Evolutionary conservation across 1,139 yeast genomes (phyloP).

Genomic region (Yamadazyma triangularis): DNA sequence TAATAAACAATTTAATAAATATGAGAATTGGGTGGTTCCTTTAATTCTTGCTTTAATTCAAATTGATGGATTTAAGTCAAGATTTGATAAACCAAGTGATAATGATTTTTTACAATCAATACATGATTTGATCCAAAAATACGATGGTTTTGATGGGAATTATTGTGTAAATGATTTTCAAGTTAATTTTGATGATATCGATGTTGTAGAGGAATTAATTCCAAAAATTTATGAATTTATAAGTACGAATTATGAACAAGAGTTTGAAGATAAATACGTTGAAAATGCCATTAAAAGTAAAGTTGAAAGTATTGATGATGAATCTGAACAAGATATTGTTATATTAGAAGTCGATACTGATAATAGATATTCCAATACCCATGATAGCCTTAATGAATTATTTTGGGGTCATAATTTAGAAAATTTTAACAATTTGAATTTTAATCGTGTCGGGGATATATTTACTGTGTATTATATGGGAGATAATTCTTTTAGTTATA

Average conservation of each 20-base stretch:
- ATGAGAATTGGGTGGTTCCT: conserved; percentile 7
- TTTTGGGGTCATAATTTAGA: conserved; percentile 37
- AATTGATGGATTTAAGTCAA: conserved; percentile 15
- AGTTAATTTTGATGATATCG: conserved; percentile 15
- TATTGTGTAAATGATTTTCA: conserved; percentile 14
- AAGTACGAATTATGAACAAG: conserved; percentile 9
- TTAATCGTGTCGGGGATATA: conserved; percentile 25
- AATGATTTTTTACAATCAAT: conserved; percentile 3
- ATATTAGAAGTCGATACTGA: conserved; percentile 36
- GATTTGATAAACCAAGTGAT: conserved; percentile 5
- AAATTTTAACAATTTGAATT: conserved; percentile 24
- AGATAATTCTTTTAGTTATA: conserved; percentile 17
- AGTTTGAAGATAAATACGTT: conserved; percentile 10
- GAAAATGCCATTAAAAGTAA: conserved; percentile 8
- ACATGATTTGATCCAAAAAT: conserved; percentile 3
- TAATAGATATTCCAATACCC: conserved; percentile 20
- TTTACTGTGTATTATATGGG: conserved; percentile 31
- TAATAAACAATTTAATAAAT: conserved; percentile 3
- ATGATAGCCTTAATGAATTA: conserved; percentile 29
- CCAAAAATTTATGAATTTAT: conserved; percentile 20
- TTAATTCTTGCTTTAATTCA: conserved; percentile 16
- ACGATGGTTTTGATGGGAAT: conserved; percentile 3
- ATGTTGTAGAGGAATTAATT: conserved; percentile 29
- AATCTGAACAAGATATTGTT: conserved; percentile 21
- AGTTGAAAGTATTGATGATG: conserved; percentile 14